These are phyloP conservation scores for Syzygium aqueum DNA, from an alignment of 345 rosid genomes.

Conservation along the genomic window DNA sequence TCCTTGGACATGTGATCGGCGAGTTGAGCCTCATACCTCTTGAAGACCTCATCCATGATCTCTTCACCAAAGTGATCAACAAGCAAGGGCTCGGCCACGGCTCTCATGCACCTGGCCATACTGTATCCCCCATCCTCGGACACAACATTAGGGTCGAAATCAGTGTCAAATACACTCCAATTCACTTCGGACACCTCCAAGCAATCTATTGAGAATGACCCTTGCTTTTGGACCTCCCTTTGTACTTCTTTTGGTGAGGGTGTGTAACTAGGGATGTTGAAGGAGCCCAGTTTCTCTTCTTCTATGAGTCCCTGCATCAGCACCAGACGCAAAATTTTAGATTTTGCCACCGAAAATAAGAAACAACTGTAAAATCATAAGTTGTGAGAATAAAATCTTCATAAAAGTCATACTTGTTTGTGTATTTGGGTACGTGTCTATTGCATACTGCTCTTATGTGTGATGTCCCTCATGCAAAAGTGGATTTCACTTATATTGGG, in stretches of 20 bases:
- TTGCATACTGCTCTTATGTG: no score
- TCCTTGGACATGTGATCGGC: constrained; percentile 25
- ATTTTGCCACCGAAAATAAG: neutral
- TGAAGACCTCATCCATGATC: constrained; percentile 24
- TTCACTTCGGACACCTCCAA: constrained; percentile 25
- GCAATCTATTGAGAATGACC: constrained; percentile 27
- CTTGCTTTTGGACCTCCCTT: constrained; percentile 20
- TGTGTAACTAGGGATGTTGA: constrained; percentile 41
- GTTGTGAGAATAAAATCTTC: neutral
- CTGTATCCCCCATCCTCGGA: neutral
- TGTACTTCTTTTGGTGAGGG: constrained; percentile 39
- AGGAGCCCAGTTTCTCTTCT: constrained; percentile 28
- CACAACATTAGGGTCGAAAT: neutral
- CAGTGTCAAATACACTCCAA: constrained; percentile 21
- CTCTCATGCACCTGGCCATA: constrained; percentile 4
- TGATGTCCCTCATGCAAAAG: no score
- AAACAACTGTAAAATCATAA: neutral
- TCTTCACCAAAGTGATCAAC: neutral
- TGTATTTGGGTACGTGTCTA: no score
- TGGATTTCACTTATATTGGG: no score
- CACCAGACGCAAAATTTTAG: no score
- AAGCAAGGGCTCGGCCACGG: neutral
- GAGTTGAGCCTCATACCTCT: constrained; percentile 17
- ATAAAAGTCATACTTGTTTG: no score
- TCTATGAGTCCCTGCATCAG: constrained; percentile 31